Evolutionary conservation across 73 alveolate genomes (phyloP).

Genomic region (Urostyla sp.): DNA sequence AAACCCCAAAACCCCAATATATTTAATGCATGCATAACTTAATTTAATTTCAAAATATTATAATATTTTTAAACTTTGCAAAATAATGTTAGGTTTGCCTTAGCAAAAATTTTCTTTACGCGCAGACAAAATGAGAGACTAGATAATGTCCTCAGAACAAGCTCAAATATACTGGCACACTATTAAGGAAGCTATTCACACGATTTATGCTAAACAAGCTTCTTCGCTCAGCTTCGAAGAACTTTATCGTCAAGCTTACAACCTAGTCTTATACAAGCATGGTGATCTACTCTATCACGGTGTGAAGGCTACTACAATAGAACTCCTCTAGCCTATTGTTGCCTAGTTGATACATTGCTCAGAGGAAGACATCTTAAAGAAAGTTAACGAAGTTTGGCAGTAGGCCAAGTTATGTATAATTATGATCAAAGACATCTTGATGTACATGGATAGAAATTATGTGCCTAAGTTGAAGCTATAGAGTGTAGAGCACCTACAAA

Average conservation of each 20-base stretch:
- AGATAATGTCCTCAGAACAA: constrained; percentile 56
- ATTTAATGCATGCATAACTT: too few relatives aligned
- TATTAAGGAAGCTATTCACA: constrained; percentile 64
- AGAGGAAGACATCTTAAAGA: constrained; percentile 47
- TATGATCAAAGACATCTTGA: constrained; percentile 84
- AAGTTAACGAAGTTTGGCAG: constrained; percentile 73
- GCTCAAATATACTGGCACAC: constrained; percentile 64
- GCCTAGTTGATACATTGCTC: constrained; percentile 30
- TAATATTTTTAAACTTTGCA: too few relatives aligned
- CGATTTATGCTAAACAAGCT: constrained; percentile 65
- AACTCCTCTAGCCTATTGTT: constrained; percentile 60
- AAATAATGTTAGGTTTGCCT: constrained; percentile 15
- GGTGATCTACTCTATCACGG: constrained; percentile 81
- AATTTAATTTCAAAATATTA: too few relatives aligned
- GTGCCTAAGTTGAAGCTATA: constrained; percentile 75
- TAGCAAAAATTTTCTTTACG: neutral
- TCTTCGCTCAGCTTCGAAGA: constrained; percentile 73
- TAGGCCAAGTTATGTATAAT: constrained; percentile 59
- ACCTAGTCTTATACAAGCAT: constrained; percentile 76
- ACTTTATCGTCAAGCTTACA: constrained; percentile 78
- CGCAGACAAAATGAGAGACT: constrained; percentile 2
- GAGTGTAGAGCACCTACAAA: constrained; percentile 73
- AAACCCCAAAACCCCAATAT: too few relatives aligned
- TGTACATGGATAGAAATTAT: constrained; percentile 86
- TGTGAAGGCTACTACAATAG: constrained; percentile 69